These are phyloP conservation scores for Didymella lethalis DNA, from an alignment of 2,329 filamentous ascomycete species.

Conservation along the genomic window DNA sequence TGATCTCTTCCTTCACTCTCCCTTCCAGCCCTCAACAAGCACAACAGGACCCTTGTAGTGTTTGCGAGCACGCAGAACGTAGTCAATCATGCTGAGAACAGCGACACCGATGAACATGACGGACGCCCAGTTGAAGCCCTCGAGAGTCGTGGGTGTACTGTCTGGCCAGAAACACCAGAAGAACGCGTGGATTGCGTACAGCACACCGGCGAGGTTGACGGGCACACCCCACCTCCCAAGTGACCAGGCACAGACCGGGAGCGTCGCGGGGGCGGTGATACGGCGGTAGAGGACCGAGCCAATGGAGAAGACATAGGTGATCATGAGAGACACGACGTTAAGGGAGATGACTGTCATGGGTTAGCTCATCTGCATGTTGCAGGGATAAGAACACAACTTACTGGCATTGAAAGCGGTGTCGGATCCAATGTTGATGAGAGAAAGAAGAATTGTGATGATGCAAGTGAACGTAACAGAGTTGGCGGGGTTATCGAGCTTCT, in stretches of 20 bases:
- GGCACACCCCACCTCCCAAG: constrained; percentile 51
- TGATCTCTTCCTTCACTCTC: constrained; percentile 24
- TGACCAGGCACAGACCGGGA: constrained; percentile 51
- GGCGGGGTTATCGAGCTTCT: constrained; percentile 39
- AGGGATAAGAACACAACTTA: constrained; percentile 17
- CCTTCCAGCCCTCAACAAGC: constrained; percentile 36
- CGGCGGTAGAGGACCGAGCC: constrained; percentile 52
- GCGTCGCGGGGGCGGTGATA: constrained; percentile 46
- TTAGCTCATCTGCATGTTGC: constrained; percentile 10
- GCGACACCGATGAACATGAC: constrained; percentile 47
- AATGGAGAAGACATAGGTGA: constrained; percentile 54
- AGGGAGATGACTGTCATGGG: constrained; percentile 48
- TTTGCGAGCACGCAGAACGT: constrained; percentile 41
- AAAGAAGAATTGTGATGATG: constrained; percentile 38
- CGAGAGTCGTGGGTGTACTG: constrained; percentile 34
- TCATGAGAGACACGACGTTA: constrained; percentile 50
- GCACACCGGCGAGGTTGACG: constrained; percentile 49
- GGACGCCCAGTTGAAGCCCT: constrained; percentile 48
- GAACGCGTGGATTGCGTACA: constrained; percentile 50
- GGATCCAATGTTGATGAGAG: constrained; percentile 49
- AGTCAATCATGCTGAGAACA: constrained; percentile 39
- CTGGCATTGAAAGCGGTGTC: constrained; percentile 47
- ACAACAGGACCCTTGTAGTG: constrained; percentile 48
- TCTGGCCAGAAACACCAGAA: constrained; percentile 55
- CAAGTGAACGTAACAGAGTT: constrained; percentile 46